A percentile compares a stretch with the other conserved stretches of the same genome.
Evolutionary conservation across 176 grass and related monocot genomes (phyloP).

Genomic region (Zea mays): DNA sequence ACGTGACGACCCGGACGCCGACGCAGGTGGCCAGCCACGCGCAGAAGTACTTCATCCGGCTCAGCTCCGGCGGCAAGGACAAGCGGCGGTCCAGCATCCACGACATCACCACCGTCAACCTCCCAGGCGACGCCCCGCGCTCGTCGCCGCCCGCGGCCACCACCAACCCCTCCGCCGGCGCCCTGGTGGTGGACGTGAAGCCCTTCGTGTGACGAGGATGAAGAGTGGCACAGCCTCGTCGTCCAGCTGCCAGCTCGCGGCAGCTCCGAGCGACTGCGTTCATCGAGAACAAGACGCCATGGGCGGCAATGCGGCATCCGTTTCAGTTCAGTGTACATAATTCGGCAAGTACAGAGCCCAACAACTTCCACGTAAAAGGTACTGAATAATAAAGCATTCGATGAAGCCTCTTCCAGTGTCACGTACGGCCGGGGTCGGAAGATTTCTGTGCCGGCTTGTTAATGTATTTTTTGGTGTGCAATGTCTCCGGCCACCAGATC

Average conservation of each 20-base stretch:
- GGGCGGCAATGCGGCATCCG: too few relatives aligned
- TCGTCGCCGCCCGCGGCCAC: constrained; percentile 41
- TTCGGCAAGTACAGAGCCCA: constrained; percentile 14
- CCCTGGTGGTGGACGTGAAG: constrained; percentile 52
- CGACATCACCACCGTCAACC: constrained; percentile 95
- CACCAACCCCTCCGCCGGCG: constrained; percentile 9
- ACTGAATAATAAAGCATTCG: constrained; percentile 4
- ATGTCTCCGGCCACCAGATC: not conserved
- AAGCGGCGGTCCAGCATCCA: constrained; percentile 98
- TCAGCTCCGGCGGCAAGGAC: constrained; percentile 83
- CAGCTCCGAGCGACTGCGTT: constrained; percentile 12
- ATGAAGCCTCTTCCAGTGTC: constrained; percentile 23
- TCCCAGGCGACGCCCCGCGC: constrained; percentile 47
- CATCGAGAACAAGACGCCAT: constrained; percentile 14
- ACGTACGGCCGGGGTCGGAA: not conserved
- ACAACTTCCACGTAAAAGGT: not conserved
- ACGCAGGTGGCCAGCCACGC: constrained; percentile 98
- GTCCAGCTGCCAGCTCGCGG: not conserved
- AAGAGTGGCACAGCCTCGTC: constrained; percentile 6
- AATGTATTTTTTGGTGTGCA: not conserved
- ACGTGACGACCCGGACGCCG: constrained; percentile 83
- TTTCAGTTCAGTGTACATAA: constrained; percentile 47
- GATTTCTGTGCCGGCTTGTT: not conserved
- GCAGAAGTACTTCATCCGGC: constrained; percentile 95
- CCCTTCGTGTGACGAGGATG: constrained; percentile 30